Evolutionary conservation across 306 rosid genomes (phyloP).

Genomic region (Glycyrrhiza uralensis): DNA sequence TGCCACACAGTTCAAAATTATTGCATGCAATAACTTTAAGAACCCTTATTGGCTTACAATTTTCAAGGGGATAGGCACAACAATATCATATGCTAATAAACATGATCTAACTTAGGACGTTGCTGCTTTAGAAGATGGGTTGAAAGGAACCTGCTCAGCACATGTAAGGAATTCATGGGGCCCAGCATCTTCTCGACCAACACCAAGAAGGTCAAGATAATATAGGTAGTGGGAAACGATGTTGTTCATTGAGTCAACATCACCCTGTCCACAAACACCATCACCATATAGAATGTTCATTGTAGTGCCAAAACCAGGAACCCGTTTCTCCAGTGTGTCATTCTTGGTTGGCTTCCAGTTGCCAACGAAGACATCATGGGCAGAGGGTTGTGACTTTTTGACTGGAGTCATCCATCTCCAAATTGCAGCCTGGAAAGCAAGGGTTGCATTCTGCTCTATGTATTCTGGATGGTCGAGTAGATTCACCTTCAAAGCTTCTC

Average conservation of each 20-base stretch:
- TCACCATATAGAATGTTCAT: slow-evolving; percentile 95
- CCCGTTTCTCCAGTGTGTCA: slow-evolving; percentile 63
- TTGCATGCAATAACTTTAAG: slow-evolving; percentile 38
- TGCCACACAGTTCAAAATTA: slow-evolving; percentile 33
- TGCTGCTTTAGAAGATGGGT: slow-evolving; percentile 53
- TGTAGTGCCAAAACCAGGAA: slow-evolving; percentile 88
- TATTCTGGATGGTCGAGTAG: slow-evolving; percentile 84
- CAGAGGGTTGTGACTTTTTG: slow-evolving; percentile 77
- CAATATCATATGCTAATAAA: slow-evolving; percentile 35
- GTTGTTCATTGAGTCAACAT: slow-evolving; percentile 72
- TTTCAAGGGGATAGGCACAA: slow-evolving; percentile 33
- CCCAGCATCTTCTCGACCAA: slow-evolving; percentile 72
- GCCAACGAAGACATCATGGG: slow-evolving; percentile 83
- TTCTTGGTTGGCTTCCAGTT: slow-evolving; percentile 94
- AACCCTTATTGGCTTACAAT: slow-evolving; percentile 44
- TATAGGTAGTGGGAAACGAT: slow-evolving; percentile 72
- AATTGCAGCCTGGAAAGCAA: slow-evolving; percentile 89
- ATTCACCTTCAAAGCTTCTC: slow-evolving; percentile 68
- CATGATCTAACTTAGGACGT: slow-evolving; percentile 49
- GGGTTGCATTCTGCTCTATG: slow-evolving; percentile 92
- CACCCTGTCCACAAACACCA: slow-evolving; percentile 69
- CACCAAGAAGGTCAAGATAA: slow-evolving; percentile 80
- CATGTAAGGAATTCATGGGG: slow-evolving; percentile 58
- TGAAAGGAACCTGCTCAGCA: slow-evolving; percentile 73
- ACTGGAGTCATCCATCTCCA: slow-evolving; percentile 85